phyloP scores from a whole-genome alignment of 352 stramenopile genomes.

The Phytopythium ostracodes region DNA sequence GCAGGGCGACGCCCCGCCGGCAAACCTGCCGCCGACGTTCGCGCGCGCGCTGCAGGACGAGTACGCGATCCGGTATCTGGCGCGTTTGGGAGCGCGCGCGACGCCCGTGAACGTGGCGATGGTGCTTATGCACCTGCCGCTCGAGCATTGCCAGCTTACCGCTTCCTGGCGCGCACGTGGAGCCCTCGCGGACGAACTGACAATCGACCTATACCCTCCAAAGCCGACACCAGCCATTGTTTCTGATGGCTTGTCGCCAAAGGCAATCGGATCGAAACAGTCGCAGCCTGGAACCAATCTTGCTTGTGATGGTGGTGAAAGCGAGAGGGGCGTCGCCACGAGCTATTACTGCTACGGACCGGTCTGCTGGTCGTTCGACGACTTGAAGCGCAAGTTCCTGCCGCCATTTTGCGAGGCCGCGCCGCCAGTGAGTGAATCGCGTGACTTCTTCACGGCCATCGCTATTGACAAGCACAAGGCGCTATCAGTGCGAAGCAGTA shows the following conservation, averaged over 20 bases:
- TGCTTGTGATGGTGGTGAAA: background rate
- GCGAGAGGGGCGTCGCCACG: conserved; percentile 12
- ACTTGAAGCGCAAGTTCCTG: conserved; percentile 70
- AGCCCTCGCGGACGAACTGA: conserved; percentile 43
- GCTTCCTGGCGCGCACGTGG: conserved; percentile 55
- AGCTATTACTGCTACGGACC: conserved; percentile 36
- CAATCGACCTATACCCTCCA: conserved; percentile 47
- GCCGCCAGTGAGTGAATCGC: conserved; percentile 11
- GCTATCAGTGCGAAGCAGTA: background rate
- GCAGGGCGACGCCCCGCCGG: conserved; percentile 26
- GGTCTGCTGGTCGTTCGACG: conserved; percentile 62
- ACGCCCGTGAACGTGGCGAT: conserved; percentile 55
- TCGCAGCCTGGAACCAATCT: background rate
- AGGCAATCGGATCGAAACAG: background rate
- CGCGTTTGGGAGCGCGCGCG: conserved; percentile 45
- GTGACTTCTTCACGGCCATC: conserved; percentile 43
- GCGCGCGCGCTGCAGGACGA: conserved; percentile 49
- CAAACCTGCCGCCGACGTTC: conserved; percentile 34
- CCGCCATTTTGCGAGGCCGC: conserved; percentile 55
- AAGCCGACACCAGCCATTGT: background rate
- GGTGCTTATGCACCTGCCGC: conserved; percentile 53
- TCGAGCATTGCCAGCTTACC: conserved; percentile 59
- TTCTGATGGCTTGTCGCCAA: background rate
- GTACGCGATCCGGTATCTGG: conserved; percentile 71
- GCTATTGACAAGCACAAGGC: conserved; percentile 15